phyloP scores from a whole-genome alignment of 148 eudicot species.

The Chenopodium album region DNA sequence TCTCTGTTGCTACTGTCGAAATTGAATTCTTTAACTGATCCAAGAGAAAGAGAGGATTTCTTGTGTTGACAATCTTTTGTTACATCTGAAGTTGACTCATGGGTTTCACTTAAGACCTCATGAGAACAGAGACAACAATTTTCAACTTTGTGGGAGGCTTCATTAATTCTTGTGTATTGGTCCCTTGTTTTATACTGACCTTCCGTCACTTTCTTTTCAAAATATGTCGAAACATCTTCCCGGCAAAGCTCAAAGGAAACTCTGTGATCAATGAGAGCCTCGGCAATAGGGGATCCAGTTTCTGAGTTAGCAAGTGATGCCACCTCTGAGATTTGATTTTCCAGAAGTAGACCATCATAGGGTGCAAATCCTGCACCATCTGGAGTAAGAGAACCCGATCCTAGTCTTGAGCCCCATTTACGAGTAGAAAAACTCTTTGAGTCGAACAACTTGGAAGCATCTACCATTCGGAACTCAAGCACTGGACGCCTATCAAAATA shows the following conservation, averaged over 20 bases:
- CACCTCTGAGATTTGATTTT: constrained; percentile 52
- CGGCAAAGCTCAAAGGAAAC: constrained; percentile 70
- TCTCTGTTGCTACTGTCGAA: constrained; percentile 61
- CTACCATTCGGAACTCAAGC: constrained; percentile 56
- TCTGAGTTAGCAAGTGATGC: constrained; percentile 64
- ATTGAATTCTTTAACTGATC: constrained; percentile 86
- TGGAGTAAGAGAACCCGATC: constrained; percentile 77
- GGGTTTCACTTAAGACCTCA: constrained; percentile 32
- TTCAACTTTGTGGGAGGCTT: constrained; percentile 15
- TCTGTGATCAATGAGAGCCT: constrained; percentile 54
- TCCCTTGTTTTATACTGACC: constrained; percentile 15
- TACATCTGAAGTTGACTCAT: constrained; percentile 25
- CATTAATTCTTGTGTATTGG: constrained; percentile 7
- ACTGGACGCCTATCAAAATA: constrained; percentile 53
- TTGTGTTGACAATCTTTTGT: constrained; percentile 47
- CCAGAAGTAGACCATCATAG: constrained; percentile 36
- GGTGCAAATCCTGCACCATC: constrained; percentile 58
- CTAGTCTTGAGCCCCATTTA: constrained; percentile 88
- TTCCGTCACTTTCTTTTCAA: constrained; percentile 31
- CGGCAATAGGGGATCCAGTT: constrained; percentile 42
- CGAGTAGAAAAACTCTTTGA: constrained; percentile 51
- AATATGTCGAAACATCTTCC: constrained; percentile 42
- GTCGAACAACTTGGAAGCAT: constrained; percentile 68
- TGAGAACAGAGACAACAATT: constrained; percentile 27
- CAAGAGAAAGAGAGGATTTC: constrained; percentile 53